These are phyloP conservation scores for Fagus sylvatica DNA, from an alignment of 306 rosid species.

Conservation along the genomic window DNA sequence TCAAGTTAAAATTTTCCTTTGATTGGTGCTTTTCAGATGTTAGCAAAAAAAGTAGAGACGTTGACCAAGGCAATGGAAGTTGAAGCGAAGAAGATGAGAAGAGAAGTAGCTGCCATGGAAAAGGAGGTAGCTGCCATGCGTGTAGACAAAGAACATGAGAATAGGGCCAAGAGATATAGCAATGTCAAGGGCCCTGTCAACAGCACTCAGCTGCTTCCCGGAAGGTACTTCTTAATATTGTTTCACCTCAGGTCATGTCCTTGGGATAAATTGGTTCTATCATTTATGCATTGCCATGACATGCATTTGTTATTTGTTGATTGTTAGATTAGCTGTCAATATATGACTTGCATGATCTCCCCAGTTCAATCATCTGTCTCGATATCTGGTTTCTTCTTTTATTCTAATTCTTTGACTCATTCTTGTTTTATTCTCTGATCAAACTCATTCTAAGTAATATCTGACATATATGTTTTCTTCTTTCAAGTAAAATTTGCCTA, in stretches of 20 bases:
- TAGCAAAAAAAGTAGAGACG: constrained; percentile 98
- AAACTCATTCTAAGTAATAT: not conserved
- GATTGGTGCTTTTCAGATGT: constrained; percentile 57
- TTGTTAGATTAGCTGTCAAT: constrained; percentile 5
- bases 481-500: not conserved
- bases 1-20: constrained; percentile 24
- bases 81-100: constrained; percentile 99
- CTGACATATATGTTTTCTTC: not conserved
- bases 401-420: not conserved
- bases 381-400: not conserved
- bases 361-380: not conserved
- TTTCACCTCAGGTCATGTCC: constrained; percentile 16
- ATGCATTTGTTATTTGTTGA: constrained; percentile 2
- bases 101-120: constrained; percentile 98
- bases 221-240: constrained; percentile 57
- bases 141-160: constrained; percentile 89
- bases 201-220: constrained; percentile 84
- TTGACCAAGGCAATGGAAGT: constrained; percentile 99
- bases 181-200: constrained; percentile 63
- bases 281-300: constrained; percentile 21
- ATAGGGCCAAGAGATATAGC: constrained; percentile 80
- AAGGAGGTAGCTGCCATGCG: constrained; percentile 99
- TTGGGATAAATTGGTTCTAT: not conserved
- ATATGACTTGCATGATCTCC: not conserved
- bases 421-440: not conserved